Evolutionary conservation across 139 green algal genomes (phyloP).

Genomic region (Chlamydomonas urium): DNA sequence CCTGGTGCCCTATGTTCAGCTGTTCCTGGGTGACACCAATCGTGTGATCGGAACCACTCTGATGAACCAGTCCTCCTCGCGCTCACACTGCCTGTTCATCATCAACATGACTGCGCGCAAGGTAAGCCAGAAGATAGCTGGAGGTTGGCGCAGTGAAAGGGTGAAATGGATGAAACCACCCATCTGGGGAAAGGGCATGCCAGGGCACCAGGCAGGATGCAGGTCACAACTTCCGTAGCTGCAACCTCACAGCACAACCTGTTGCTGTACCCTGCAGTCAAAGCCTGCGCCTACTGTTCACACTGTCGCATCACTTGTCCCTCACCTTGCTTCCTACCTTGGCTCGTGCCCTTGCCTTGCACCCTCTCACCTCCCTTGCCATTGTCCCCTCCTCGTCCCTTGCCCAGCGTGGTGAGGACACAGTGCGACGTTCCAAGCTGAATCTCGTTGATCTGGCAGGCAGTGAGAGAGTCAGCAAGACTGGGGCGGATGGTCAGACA

Average conservation of each 20-base stretch:
- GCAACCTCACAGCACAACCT: no score
- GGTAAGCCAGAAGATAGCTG: conserved; percentile 25
- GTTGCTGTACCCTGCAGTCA: no score
- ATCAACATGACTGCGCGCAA: conserved; percentile 63
- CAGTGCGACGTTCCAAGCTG: conserved; percentile 66
- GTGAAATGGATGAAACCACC: no score
- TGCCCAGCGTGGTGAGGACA: conserved; percentile 56
- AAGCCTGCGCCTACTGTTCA: no score
- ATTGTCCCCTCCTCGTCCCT: no score
- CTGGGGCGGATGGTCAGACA: conserved; percentile 53
- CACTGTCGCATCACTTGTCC: no score
- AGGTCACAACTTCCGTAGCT: not conserved
- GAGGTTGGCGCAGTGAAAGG: no score
- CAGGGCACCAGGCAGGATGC: no score
- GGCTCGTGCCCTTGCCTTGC: not conserved
- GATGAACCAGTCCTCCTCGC: conserved; percentile 80
- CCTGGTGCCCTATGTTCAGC: conserved; percentile 28
- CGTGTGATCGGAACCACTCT: conserved; percentile 82
- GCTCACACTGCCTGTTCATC: conserved; percentile 86
- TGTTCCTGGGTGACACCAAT: conserved; percentile 88
- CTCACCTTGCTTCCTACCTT: not conserved
- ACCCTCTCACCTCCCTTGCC: not conserved
- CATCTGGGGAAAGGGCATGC: no score
- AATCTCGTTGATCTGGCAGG: conserved; percentile 74
- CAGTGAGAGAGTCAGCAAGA: conserved; percentile 62